These are phyloP conservation scores for Mangifera indica DNA, from an alignment of 345 rosid genomes.

Conservation along the genomic window DNA sequence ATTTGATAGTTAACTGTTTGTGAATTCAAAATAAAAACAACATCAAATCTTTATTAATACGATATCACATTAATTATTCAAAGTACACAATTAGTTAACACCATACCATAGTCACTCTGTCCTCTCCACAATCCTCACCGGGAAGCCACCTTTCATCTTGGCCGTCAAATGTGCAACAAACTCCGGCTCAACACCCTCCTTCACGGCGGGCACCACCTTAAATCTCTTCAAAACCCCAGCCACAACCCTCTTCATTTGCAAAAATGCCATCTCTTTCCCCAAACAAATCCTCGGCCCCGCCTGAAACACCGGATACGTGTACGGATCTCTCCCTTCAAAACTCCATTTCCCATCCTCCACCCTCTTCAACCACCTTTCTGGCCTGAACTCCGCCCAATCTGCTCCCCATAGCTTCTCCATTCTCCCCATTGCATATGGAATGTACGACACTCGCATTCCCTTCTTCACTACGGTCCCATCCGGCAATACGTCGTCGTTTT, in stretches of 20 bases:
- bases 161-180: constrained; percentile 40
- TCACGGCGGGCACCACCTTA: constrained; percentile 47
- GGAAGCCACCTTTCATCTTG: constrained; percentile 65
- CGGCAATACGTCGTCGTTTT: constrained; percentile 33
- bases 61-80: too few relatives aligned
- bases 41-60: too few relatives aligned
- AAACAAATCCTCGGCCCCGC: constrained; percentile 53
- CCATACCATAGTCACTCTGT: neutral
- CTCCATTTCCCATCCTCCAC: constrained; percentile 40
- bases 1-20: too few relatives aligned
- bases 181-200: constrained; percentile 13
- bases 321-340: constrained; percentile 42
- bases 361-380: constrained; percentile 45
- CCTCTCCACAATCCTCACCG: constrained; percentile 44
- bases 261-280: constrained; percentile 53
- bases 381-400: constrained; percentile 47
- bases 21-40: too few relatives aligned
- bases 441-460: constrained; percentile 39
- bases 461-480: constrained; percentile 54
- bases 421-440: constrained; percentile 55
- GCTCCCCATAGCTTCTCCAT: constrained; percentile 45
- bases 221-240: constrained; percentile 40
- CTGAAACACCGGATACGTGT: constrained; percentile 40
- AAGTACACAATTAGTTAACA: too few relatives aligned
- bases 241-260: constrained; percentile 51